A percentile compares a stretch with the other conserved stretches of the same genome.
Evolutionary conservation across 768 basidiomycete species (phyloP).

Genomic region (Pisolithus orientalis): DNA sequence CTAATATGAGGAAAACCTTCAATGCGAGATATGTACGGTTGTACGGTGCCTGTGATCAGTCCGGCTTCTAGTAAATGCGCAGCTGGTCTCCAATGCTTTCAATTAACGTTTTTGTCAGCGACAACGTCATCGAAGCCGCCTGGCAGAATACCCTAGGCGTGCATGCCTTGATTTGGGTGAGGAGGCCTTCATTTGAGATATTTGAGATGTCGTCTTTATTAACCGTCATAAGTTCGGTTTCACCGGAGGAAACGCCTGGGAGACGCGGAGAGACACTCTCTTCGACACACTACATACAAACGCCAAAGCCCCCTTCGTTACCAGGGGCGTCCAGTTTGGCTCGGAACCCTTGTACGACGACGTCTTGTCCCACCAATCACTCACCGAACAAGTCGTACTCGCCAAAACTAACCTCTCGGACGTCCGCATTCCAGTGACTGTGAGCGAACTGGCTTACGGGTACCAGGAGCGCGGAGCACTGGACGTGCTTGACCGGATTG

Average conservation of each 20-base stretch:
- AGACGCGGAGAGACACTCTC: conserved; percentile 45
- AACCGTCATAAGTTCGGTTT: conserved; percentile 30
- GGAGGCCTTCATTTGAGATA: conserved; percentile 4
- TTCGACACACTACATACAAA: conserved; percentile 50
- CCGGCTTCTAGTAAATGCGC: conserved; percentile 32
- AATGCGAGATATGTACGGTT: conserved; percentile 59
- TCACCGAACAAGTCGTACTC: conserved; percentile 45
- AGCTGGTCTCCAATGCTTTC: neutral
- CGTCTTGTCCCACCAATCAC: conserved; percentile 41
- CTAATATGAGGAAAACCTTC: conserved; percentile 52
- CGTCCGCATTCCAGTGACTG: conserved; percentile 58
- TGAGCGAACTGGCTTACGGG: conserved; percentile 60
- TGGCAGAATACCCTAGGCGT: conserved; percentile 66
- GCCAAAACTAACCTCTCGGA: conserved; percentile 44
- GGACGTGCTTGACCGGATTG: conserved; percentile 52
- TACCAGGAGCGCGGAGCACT: conserved; percentile 47
- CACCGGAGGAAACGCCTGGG: conserved; percentile 40
- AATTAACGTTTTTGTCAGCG: conserved; percentile 29
- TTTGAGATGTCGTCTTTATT: neutral
- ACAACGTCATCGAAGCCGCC: conserved; percentile 61
- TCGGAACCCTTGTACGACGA: conserved; percentile 63
- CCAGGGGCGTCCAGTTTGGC: conserved; percentile 62
- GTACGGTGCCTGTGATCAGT: conserved; percentile 35
- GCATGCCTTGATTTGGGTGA: conserved; percentile 69
- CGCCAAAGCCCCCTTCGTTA: conserved; percentile 57